These are phyloP conservation scores for Aspergillus heteromorphus DNA, from an alignment of 495 filamentous ascomycete genomes.

Conservation along the genomic window DNA sequence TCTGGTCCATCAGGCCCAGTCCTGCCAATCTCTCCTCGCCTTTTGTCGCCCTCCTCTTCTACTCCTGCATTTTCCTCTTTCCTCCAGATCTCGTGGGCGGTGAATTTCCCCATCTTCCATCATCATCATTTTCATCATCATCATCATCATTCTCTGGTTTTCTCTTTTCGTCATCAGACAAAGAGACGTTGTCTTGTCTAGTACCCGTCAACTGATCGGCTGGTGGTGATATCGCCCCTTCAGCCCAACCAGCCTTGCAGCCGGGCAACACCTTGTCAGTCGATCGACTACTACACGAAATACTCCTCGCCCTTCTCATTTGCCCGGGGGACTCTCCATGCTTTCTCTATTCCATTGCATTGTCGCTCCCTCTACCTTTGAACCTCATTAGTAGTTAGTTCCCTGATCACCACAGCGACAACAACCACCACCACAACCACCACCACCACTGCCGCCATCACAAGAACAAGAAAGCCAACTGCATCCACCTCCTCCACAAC, in stretches of 20 bases:
- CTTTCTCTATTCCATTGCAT: background rate
- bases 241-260: slow-evolving; percentile 1
- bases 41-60: background rate
- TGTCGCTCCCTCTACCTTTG: slow-evolving; percentile 4
- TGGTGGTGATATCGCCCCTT: background rate
- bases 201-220: background rate
- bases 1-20: background rate
- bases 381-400: background rate
- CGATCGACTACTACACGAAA: background rate
- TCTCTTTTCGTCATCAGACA: background rate
- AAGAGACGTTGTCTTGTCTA: too few species aligned
- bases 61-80: background rate
- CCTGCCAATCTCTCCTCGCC: slow-evolving; percentile 9
- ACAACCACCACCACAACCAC: background rate
- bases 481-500: background rate
- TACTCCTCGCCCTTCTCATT: background rate
- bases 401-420: background rate
- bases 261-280: background rate
- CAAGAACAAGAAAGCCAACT: too few species aligned
- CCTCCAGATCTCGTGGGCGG: background rate
- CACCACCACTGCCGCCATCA: background rate
- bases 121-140: background rate
- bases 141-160: background rate
- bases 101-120: background rate
- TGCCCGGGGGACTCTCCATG: background rate